These are phyloP conservation scores for Theobroma grandiflorum DNA, from an alignment of 441 rosid species.

Conservation along the genomic window DNA sequence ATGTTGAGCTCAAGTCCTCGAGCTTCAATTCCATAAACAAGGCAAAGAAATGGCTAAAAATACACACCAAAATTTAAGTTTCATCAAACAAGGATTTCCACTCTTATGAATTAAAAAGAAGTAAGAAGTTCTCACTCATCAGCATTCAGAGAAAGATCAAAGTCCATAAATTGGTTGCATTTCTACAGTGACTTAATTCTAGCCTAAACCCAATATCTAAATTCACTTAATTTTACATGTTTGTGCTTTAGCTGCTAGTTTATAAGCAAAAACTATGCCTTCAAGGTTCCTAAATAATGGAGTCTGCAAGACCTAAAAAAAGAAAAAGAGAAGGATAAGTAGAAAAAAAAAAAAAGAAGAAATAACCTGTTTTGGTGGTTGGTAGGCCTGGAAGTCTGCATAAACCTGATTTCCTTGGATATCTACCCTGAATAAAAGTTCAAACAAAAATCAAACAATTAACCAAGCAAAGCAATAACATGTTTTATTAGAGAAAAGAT, in stretches of 20 bases:
- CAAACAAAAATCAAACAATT: slow-evolving; percentile 8
- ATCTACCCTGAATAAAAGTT: slow-evolving; percentile 33
- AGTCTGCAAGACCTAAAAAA: background rate
- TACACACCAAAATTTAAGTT: background rate
- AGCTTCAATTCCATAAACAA: background rate
- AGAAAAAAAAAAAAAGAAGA: background rate
- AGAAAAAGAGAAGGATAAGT: background rate
- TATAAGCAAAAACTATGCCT: background rate
- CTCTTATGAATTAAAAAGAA: background rate
- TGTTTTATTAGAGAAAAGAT: background rate
- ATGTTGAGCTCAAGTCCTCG: background rate
- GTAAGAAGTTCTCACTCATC: background rate
- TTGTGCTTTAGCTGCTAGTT: background rate
- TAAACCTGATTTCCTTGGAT: slow-evolving; percentile 27
- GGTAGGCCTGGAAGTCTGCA: slow-evolving; percentile 32
- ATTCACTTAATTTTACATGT: background rate
- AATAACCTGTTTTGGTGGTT: slow-evolving; percentile 33
- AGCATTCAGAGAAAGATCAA: background rate
- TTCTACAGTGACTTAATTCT: background rate
- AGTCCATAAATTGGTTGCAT: slow-evolving; percentile 1
- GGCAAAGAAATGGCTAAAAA: background rate
- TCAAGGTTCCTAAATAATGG: background rate
- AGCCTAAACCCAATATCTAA: slow-evolving; percentile 5
- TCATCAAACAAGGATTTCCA: background rate
- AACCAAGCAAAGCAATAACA: background rate